Percentiles rank a stretch among this genome's conserved stretches.
These are phyloP conservation scores for Salvia splendens DNA, from an alignment of 257 asterid species.

Conservation along the genomic window DNA sequence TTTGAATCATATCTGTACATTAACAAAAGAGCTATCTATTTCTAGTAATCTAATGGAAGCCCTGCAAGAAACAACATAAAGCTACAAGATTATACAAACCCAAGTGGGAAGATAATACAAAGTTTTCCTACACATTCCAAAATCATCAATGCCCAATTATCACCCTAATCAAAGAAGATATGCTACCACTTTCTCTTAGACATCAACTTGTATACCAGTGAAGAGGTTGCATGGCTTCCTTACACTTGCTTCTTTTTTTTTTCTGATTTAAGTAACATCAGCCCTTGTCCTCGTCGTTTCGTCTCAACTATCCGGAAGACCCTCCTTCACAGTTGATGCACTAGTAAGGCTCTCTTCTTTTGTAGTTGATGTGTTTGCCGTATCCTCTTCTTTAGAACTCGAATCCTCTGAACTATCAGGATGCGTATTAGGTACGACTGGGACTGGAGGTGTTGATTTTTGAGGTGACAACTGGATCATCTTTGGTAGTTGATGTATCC, in stretches of 20 bases:
- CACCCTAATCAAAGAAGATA: background rate
- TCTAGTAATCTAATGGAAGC: conserved; percentile 9
- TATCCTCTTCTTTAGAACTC: too few species aligned
- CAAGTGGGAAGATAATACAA: background rate
- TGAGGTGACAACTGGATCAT: background rate
- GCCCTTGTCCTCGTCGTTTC: conserved; percentile 56
- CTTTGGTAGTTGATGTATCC: background rate
- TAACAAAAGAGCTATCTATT: conserved; percentile 8
- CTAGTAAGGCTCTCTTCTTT: background rate
- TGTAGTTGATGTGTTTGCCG: background rate
- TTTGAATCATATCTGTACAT: conserved; percentile 14
- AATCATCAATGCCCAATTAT: background rate
- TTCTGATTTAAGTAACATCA: background rate
- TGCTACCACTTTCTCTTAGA: too few species aligned
- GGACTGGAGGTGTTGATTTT: conserved; percentile 17
- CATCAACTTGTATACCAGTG: too few species aligned
- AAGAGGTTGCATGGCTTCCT: background rate
- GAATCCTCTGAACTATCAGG: conserved; percentile 37
- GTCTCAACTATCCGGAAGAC: conserved; percentile 40
- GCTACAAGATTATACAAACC: background rate
- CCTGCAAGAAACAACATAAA: background rate
- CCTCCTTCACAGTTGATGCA: conserved; percentile 34
- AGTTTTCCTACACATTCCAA: background rate
- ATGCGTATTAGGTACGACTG: conserved; percentile 48
- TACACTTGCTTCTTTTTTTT: background rate